These are phyloP conservation scores for Calycina herbarum DNA, from an alignment of 2,329 filamentous ascomycete genomes.

Conservation along the genomic window DNA sequence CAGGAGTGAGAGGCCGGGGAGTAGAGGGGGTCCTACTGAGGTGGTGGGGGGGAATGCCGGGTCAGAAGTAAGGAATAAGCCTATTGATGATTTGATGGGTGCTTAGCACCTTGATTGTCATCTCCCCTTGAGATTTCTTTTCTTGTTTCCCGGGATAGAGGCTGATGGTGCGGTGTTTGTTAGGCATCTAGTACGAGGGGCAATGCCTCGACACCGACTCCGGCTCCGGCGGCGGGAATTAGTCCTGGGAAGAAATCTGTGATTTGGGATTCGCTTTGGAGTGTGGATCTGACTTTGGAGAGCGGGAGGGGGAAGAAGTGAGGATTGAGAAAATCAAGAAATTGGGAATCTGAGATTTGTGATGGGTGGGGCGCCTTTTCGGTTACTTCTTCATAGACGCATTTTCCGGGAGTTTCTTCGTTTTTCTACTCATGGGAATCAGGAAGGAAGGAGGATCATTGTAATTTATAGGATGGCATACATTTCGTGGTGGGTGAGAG, in stretches of 20 bases:
- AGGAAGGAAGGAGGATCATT: not conserved
- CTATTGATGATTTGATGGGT: slow-evolving; percentile 35
- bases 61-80: slow-evolving; percentile 32
- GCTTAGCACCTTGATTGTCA: slow-evolving; percentile 20
- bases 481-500: not conserved
- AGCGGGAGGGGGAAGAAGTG: slow-evolving; percentile 38
- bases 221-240: slow-evolving; percentile 22
- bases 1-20: slow-evolving; percentile 23
- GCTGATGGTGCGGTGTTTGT: not conserved
- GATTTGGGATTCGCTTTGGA: slow-evolving; percentile 64
- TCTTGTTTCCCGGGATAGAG: not conserved
- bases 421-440: not conserved
- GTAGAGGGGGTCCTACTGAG: slow-evolving; percentile 14
- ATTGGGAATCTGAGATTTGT: not conserved
- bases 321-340: not conserved
- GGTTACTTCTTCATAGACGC: not conserved
- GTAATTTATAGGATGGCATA: not conserved
- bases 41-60: not conserved
- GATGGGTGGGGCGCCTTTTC: too few relatives aligned
- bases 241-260: slow-evolving; percentile 50
- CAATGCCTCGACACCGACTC: slow-evolving; percentile 10
- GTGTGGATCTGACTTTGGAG: slow-evolving; percentile 57
- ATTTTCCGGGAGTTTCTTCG: not conserved
- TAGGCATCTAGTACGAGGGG: not conserved
- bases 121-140: not conserved